Percentiles rank a stretch among this genome's conserved stretches.
These are phyloP conservation scores for Fraxinus ornus DNA, from an alignment of 305 asterid species.

Conservation along the genomic window DNA sequence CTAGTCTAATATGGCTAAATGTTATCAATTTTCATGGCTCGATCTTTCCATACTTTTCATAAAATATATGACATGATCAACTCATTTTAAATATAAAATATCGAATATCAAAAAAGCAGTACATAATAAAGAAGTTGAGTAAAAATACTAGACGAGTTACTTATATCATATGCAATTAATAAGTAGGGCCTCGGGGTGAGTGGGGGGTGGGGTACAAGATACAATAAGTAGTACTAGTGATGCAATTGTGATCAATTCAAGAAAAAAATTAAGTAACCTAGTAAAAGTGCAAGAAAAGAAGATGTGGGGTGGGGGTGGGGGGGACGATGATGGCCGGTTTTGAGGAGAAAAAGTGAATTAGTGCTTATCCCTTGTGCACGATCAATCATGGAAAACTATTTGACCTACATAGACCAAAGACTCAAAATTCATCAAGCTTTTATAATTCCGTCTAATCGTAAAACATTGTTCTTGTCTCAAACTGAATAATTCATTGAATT, in stretches of 20 bases:
- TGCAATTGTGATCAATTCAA: background rate
- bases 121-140: background rate
- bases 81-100: too few species aligned
- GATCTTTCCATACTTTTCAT: too few species aligned
- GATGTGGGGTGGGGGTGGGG: too few species aligned
- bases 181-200: background rate
- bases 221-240: background rate
- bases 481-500: background rate
- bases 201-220: background rate
- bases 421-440: conserved; percentile 23
- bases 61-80: too few species aligned
- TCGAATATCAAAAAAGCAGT: background rate
- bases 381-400: conserved; percentile 9
- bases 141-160: background rate
- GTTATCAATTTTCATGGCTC: background rate
- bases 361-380: conserved; percentile 17
- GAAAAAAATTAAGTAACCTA: background rate
- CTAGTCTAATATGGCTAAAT: background rate
- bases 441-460: conserved; percentile 17
- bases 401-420: conserved; percentile 20
- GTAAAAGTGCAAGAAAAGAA: conserved; percentile 17
- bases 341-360: background rate
- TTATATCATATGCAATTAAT: background rate
- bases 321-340: background rate
- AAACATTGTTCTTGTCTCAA: background rate